These are phyloP conservation scores for Geotrichum klebahnii DNA, from an alignment of 1,139 yeast genomes.

Conservation along the genomic window DNA sequence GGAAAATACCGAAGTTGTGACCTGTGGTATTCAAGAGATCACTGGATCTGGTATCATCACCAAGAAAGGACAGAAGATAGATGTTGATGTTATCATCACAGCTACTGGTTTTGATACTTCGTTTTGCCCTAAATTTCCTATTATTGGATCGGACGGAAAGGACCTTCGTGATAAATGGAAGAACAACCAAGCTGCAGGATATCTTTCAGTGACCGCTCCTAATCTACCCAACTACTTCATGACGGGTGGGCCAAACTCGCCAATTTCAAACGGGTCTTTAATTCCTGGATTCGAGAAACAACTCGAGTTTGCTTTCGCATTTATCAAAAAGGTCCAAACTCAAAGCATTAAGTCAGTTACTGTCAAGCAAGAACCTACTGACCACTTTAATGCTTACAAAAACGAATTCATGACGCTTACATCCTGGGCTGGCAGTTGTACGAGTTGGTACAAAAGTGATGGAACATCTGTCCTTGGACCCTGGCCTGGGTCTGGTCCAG, in stretches of 20 bases:
- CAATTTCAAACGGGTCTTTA: slow-evolving; percentile 25
- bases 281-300: slow-evolving; percentile 24
- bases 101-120: slow-evolving; percentile 28
- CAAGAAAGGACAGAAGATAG: slow-evolving; percentile 23
- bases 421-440: slow-evolving; percentile 1
- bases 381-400: too few species aligned
- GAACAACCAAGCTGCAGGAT: slow-evolving; percentile 22
- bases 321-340: slow-evolving; percentile 24
- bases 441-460: slow-evolving; percentile 21
- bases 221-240: slow-evolving; percentile 27
- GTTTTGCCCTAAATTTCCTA: slow-evolving; percentile 26
- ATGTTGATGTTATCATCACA: slow-evolving; percentile 26
- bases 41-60: slow-evolving; percentile 24
- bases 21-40: slow-evolving; percentile 15
- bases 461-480: slow-evolving; percentile 21
- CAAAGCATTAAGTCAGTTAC: slow-evolving; percentile 24
- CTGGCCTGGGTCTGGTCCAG: slow-evolving; percentile 29
- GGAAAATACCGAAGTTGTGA: slow-evolving; percentile 23
- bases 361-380: too few species aligned
- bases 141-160: slow-evolving; percentile 25
- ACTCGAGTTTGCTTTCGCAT: slow-evolving; percentile 22
- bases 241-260: slow-evolving; percentile 27
- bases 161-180: slow-evolving; percentile 21
- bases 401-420: too few species aligned
- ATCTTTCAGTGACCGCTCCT: slow-evolving; percentile 25